A percentile compares a stretch with the other conserved stretches of the same genome.
Evolutionary conservation across 208 protist species (phyloP).

Genomic region (Trypanosoma cruzi): DNA sequence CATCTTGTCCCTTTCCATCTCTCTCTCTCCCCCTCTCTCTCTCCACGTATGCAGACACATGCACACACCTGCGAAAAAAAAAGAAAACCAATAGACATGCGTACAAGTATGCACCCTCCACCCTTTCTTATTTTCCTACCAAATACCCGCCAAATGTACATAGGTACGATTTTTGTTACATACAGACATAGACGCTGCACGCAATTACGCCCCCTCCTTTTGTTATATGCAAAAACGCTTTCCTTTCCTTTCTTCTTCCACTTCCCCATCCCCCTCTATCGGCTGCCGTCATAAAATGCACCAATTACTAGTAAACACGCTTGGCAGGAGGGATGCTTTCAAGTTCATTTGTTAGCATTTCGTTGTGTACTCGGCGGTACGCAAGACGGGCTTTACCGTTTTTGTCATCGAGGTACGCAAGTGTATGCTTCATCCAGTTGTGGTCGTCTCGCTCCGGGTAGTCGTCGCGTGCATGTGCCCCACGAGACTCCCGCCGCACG

Average conservation of each 20-base stretch:
- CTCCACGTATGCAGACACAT: not conserved
- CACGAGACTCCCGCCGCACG: conserved; percentile 96
- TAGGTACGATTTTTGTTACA: too few relatives aligned
- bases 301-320: conserved; percentile 88
- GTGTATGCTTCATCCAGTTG: conserved; percentile 99
- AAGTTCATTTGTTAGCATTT: conserved; percentile 93
- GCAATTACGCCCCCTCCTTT: too few relatives aligned
- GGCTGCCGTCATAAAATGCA: not conserved
- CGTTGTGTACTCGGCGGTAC: conserved; percentile 94
- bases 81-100: too few relatives aligned
- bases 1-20: too few relatives aligned
- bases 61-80: not conserved
- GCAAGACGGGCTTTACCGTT: conserved; percentile 91
- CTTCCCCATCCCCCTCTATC: too few relatives aligned
- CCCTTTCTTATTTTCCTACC: too few relatives aligned
- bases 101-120: too few relatives aligned
- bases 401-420: conserved; percentile 94
- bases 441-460: conserved; percentile 96
- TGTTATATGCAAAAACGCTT: too few relatives aligned
- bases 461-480: conserved; percentile 98
- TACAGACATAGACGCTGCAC: too few relatives aligned
- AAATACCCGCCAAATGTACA: too few relatives aligned
- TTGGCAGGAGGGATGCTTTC: conserved; percentile 87
- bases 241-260: too few relatives aligned
- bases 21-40: too few relatives aligned